Evolutionary conservation across 495 filamentous ascomycete species (phyloP), one percentile per base, ranked within the genome.

Genomic region (Copromyces sp.): DNA sequence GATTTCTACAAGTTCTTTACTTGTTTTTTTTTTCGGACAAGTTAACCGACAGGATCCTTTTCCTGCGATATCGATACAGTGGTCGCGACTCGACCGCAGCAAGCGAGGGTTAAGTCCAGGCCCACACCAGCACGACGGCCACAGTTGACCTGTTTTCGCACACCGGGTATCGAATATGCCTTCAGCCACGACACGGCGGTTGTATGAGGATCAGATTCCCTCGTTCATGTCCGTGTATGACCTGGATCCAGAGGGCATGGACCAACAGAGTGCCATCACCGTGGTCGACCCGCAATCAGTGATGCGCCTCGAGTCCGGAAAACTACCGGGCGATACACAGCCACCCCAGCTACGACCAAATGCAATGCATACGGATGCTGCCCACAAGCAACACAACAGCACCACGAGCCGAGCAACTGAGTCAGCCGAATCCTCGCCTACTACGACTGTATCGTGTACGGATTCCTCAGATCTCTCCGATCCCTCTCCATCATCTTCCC

Each of bases 391-490:
- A 76, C 85, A 88, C 80, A 85, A 88, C 76, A 90, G 88, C 79
- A 88, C 89, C n/a, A 95, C 93, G 37, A 96, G 93, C 4, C 89
- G 91, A 72, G 87, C 89, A 59, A 93, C 93, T 9, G 94, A 91
- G 68, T 99, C 95, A 4, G 92, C 90, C 37, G 94, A 98, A 77
- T 97, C 94, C 9, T 98, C 95, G 24, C 95, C 95, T 0, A 98
- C 95, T 20, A 98, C 94, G 3, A 97, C 95, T 1, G 87, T 94
- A n/a, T 97, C 94, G 16, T 97, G 94, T 14, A 91, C 94, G 59
- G 95, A 95, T 78, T 94, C 94, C 9, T 91, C 91, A 17, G 92
- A 92, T 20, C 86, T 93, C 37, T 93, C 94, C n/a, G 94, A 97
- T 73, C 90, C 93, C 9, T 97, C 95, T 5, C 94, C 95, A 8